A percentile compares a stretch with the other conserved stretches of the same genome.
Evolutionary conservation across 441 rosid species (phyloP).

Genomic region (Macaranga tanarius): DNA sequence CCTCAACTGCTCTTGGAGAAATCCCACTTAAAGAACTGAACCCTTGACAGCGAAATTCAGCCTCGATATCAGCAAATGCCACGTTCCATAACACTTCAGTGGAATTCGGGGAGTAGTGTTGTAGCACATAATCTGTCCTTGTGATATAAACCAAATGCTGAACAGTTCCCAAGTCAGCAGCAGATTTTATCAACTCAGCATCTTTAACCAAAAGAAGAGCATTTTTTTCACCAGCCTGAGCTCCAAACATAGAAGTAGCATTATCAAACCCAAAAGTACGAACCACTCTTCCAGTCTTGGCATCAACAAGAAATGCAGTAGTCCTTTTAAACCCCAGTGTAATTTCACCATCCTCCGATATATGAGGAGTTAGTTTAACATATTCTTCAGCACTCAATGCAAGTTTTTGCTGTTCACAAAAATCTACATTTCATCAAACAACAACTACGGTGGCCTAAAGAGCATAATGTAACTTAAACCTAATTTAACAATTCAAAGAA

Average conservation of each 20-base stretch:
- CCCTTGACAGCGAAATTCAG: conserved; percentile 62
- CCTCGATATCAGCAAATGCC: conserved; percentile 75
- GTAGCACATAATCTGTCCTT: conserved; percentile 72
- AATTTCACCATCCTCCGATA: conserved; percentile 59
- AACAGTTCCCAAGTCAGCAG: conserved; percentile 29
- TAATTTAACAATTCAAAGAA: not conserved
- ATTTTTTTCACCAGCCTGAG: conserved; percentile 35
- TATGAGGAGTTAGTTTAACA: conserved; percentile 51
- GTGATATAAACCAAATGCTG: conserved; percentile 53
- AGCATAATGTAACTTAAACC: not conserved
- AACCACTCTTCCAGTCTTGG: conserved; percentile 63
- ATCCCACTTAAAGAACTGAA: conserved; percentile 31
- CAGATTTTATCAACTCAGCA: conserved; percentile 46
- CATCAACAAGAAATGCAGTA: conserved; percentile 64
- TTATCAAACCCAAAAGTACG: conserved; percentile 47
- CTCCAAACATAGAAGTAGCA: conserved; percentile 30
- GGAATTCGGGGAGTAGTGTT: conserved; percentile 57
- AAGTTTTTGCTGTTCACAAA: conserved; percentile 42
- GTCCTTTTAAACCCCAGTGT: conserved; percentile 67
- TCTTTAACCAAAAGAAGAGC: conserved; percentile 41
- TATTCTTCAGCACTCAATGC: conserved; percentile 53
- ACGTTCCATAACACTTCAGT: conserved; percentile 75
- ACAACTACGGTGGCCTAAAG: not conserved
- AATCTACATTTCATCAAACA: not conserved
- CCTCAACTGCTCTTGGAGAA: conserved; percentile 30